A percentile compares a stretch with the other conserved stretches of the same genome.
Evolutionary conservation across 108 stramenopile species (phyloP).

Genomic region (Pseudonitzschia delicatissima): DNA sequence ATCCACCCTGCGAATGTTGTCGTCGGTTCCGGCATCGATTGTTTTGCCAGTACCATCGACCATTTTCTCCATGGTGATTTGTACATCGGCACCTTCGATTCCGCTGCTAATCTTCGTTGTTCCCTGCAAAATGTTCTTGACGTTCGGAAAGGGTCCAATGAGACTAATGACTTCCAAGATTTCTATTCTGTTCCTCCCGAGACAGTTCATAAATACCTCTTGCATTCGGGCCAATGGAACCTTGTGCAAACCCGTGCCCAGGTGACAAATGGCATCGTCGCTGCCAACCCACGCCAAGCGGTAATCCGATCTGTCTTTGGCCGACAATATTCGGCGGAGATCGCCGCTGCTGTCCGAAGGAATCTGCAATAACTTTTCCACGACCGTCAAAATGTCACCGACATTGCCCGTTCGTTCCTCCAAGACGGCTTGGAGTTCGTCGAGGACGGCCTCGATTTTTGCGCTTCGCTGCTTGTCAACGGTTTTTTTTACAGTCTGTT

Average conservation of each 20-base stretch:
- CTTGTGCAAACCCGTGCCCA: conserved; percentile 86
- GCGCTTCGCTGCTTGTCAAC: conserved; percentile 25
- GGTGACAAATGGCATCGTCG: conserved; percentile 70
- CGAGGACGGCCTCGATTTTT: conserved; percentile 5
- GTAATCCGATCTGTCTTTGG: conserved; percentile 29
- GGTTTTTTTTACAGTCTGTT: conserved; percentile 10
- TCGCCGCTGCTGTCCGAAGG: conserved; percentile 4
- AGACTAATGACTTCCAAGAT: conserved; percentile 84
- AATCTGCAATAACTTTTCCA: conserved; percentile 14
- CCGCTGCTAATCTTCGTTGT: conserved; percentile 25
- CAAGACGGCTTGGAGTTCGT: conserved; percentile 18
- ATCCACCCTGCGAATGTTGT: conserved; percentile 57
- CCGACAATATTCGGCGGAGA: conserved; percentile 20
- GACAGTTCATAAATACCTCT: conserved; percentile 62
- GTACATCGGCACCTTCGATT: not conserved
- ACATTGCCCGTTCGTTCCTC: conserved; percentile 19
- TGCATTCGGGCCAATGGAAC: conserved; percentile 85
- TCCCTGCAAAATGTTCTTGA: conserved; percentile 73
- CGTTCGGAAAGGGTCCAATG: conserved; percentile 87
- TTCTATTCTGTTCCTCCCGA: conserved; percentile 51
- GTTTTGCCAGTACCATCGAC: conserved; percentile 85
- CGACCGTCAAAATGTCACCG: conserved; percentile 18
- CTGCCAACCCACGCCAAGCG: conserved; percentile 78
- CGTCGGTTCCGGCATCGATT: conserved; percentile 62
- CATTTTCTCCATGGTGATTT: conserved; percentile 60